Conservation (phyloP, 257 asterid genomes). For the Henckelia pumila region DNA sequence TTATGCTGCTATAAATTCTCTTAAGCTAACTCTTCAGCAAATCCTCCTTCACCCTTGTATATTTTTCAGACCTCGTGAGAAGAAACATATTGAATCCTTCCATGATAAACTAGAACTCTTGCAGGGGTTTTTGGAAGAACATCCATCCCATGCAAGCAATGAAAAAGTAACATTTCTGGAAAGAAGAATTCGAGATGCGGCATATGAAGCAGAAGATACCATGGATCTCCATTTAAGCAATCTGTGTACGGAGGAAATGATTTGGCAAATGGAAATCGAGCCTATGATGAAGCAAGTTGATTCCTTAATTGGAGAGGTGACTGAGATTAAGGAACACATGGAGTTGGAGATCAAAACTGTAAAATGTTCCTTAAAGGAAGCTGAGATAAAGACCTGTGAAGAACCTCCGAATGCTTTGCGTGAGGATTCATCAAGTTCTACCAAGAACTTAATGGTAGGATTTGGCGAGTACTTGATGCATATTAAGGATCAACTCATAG, state of each 20-base stretch:
- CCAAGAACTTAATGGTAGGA: too few relatives aligned
- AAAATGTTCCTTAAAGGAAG: too few relatives aligned
- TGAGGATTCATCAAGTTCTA: background rate
- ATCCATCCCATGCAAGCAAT: background rate
- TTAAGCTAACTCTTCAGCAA: background rate
- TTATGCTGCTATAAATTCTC: constrained; percentile 21
- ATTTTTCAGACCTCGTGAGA: background rate
- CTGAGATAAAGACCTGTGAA: background rate
- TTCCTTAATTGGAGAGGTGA: background rate
- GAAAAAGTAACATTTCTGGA: background rate
- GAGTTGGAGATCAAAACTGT: too few relatives aligned
- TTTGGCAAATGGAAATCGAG: background rate
- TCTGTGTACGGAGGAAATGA: background rate
- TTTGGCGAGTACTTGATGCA: background rate
- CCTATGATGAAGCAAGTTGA: background rate
- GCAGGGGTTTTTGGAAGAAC: background rate
- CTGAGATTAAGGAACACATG: too few relatives aligned
- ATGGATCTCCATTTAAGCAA: constrained; percentile 9
- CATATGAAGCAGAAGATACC: too few relatives aligned
- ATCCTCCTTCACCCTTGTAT: background rate
- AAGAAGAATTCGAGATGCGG: too few relatives aligned
- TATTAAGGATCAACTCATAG: background rate
- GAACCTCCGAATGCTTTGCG: too few relatives aligned
- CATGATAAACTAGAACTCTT: background rate
- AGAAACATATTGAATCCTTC: too few relatives aligned